Conservation (phyloP, 768 basidiomycete species). For the Termitomyces sp. region DNA sequence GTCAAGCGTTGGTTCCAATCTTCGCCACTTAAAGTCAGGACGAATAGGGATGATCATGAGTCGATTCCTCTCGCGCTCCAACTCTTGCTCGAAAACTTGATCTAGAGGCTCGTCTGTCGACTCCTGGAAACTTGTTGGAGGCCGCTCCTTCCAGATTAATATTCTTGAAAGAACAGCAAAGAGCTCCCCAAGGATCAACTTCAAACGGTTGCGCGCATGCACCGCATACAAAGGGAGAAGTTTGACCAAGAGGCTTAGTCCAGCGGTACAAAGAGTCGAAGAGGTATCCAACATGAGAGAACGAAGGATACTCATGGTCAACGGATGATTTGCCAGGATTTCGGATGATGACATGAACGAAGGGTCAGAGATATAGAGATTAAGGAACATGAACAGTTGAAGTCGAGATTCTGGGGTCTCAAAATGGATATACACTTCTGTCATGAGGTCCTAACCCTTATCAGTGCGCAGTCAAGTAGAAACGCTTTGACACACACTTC, state of each 20-base stretch:
- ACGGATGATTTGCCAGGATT: constrained; percentile 52
- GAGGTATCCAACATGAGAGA: constrained; percentile 74
- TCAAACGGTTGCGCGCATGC: constrained; percentile 50
- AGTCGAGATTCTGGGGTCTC: constrained; percentile 53
- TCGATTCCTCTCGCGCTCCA: constrained; percentile 30
- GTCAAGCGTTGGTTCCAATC: constrained; percentile 57
- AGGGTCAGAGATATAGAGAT: constrained; percentile 50
- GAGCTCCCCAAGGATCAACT: constrained; percentile 55
- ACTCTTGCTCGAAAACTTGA: constrained; percentile 32
- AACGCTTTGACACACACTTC: constrained; percentile 41
- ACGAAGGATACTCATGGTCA: constrained; percentile 58
- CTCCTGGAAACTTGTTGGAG: constrained; percentile 23
- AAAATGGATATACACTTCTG: constrained; percentile 62
- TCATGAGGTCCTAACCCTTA: constrained; percentile 58
- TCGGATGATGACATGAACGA: constrained; percentile 43
- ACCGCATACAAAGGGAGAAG: constrained; percentile 72
- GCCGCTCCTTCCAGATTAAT: constrained; percentile 68
- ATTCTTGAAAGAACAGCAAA: constrained; percentile 64
- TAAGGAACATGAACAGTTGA: constrained; percentile 64
- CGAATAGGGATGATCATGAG: constrained; percentile 32
- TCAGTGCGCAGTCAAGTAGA: constrained; percentile 1
- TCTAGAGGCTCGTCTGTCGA: constrained; percentile 25
- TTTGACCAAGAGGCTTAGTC: constrained; percentile 60
- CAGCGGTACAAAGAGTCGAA: constrained; percentile 61
- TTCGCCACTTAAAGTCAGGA: constrained; percentile 62